Conservation (phyloP, 305 asterid species). For the Fraxinus greggii region DNA sequence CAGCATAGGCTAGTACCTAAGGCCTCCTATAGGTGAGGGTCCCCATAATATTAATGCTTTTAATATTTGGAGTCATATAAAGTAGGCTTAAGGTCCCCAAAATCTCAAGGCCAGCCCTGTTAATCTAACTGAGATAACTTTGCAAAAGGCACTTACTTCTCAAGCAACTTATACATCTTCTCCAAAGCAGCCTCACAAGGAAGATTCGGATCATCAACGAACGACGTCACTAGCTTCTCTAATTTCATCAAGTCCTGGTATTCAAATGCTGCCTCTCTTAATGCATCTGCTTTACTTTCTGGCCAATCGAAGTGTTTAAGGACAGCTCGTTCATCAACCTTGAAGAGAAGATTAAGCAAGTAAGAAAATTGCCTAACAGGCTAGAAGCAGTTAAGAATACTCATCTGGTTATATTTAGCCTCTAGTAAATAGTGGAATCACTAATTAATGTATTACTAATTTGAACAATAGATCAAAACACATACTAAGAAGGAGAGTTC, state of each 20-base stretch:
- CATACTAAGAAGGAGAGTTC: conserved; percentile 88
- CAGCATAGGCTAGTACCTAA: neutral
- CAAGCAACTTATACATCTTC: conserved; percentile 95
- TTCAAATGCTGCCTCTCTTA: conserved; percentile 92
- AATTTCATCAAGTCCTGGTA: conserved; percentile 86
- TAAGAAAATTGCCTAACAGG: neutral
- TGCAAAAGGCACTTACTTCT: conserved; percentile 62
- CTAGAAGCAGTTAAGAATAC: neutral
- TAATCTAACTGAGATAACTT: conserved; percentile 3
- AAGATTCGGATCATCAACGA: conserved; percentile 75
- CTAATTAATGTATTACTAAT: neutral
- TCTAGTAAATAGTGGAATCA: neutral
- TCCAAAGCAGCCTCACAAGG: conserved; percentile 84
- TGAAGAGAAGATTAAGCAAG: conserved; percentile 8
- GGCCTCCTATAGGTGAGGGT: neutral
- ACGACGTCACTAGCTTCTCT: conserved; percentile 74
- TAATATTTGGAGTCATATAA: neutral
- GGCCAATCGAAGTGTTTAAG: conserved; percentile 99
- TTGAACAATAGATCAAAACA: neutral
- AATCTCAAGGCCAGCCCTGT: neutral
- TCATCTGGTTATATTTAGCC: neutral
- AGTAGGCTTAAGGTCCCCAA: neutral
- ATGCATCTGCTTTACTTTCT: conserved; percentile 93
- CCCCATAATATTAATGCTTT: neutral
- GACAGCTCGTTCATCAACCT: conserved; percentile 96